A percentile compares a stretch with the other conserved stretches of the same genome.
Evolutionary conservation across 345 rosid species (phyloP).

Genomic region (Toxicodendron radicans): DNA sequence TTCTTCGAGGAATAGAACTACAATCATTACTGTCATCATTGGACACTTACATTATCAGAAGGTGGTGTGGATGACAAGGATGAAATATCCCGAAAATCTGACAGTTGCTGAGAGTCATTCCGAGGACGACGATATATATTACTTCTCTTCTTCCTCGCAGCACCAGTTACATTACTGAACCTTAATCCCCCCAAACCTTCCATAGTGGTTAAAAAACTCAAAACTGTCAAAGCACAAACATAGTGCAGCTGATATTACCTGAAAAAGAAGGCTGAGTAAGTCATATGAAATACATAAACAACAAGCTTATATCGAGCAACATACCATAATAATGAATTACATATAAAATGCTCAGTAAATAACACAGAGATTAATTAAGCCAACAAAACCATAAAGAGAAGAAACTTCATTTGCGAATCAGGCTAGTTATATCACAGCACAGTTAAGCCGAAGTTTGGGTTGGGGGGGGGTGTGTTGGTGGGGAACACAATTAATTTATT

Average conservation of each 20-base stretch:
- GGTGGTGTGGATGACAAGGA: constrained; percentile 73
- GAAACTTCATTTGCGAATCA: no score
- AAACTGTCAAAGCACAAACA: constrained; percentile 13
- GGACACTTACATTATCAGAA: constrained; percentile 44
- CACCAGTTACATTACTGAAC: constrained; percentile 54
- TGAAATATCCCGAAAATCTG: constrained; percentile 52
- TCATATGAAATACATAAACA: background rate
- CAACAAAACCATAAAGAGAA: background rate
- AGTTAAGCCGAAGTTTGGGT: no score
- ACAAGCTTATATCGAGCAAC: background rate
- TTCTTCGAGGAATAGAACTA: constrained; percentile 7
- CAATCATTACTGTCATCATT: constrained; percentile 13
- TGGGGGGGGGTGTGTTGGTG: no score
- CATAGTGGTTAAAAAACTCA: constrained; percentile 29
- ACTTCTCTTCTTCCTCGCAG: constrained; percentile 70
- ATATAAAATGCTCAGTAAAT: background rate
- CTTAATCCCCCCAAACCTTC: constrained; percentile 53
- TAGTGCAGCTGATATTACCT: constrained; percentile 4
- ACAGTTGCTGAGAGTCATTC: constrained; percentile 51
- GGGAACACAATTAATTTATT: no score
- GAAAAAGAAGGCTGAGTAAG: background rate
- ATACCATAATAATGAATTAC: background rate
- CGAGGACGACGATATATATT: constrained; percentile 62
- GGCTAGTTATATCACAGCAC: no score
- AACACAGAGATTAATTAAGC: background rate